A percentile compares a stretch with the other conserved stretches of the same genome.
phyloP scores from a whole-genome alignment of 805 yeast genomes.

The Huiozyma sinensis region DNA sequence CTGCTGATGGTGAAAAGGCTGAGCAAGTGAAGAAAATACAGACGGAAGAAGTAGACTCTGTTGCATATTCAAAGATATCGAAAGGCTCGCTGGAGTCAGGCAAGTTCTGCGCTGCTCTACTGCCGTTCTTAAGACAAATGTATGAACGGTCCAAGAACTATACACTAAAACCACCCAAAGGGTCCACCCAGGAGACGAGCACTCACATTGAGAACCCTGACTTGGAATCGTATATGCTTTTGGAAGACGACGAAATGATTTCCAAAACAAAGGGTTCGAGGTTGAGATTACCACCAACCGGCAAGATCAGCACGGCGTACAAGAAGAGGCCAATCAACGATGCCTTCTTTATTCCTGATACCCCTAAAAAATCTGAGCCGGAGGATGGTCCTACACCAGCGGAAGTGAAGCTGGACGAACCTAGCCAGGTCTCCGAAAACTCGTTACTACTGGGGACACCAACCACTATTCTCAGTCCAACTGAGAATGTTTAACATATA shows the following conservation, averaged over 20 bases:
- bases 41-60: conserved; percentile 55
- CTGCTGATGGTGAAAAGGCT: conserved; percentile 54
- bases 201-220: conserved; percentile 5
- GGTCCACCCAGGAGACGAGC: conserved; percentile 9
- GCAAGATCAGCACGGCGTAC: conserved; percentile 63
- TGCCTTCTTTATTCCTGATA: conserved; percentile 43
- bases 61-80: conserved; percentile 41
- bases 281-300: conserved; percentile 84
- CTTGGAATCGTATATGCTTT: conserved; percentile 34
- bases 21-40: conserved; percentile 41
- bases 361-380: no score
- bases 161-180: conserved; percentile 34
- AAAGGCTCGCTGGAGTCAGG: conserved; percentile 42
- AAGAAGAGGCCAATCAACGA: conserved; percentile 51
- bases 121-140: conserved; percentile 40
- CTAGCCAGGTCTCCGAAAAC: no score
- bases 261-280: conserved; percentile 56
- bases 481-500: background rate
- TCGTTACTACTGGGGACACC: no score
- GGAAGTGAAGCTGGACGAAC: no score
- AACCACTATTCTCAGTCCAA: background rate
- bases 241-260: conserved; percentile 82
- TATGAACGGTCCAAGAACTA: conserved; percentile 33
- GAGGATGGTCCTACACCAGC: no score
- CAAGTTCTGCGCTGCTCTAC: conserved; percentile 39